Base-by-base conservation (phyloP, 495 filamentous ascomycete genomes). In the Symbiotaphrina buchneri region DNA sequence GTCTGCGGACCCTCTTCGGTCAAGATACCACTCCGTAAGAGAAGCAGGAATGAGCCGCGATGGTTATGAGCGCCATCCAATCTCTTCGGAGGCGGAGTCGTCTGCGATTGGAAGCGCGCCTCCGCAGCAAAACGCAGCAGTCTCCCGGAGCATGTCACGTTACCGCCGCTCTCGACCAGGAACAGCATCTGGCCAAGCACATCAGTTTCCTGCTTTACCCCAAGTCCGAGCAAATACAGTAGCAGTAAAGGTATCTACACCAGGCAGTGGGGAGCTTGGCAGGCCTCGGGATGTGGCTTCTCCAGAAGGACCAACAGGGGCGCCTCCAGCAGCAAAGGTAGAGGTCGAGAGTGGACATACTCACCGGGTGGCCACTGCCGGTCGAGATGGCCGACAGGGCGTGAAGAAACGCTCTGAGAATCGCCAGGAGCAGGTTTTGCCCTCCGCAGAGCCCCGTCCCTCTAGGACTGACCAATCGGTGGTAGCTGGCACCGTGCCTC, bases 131-230 rank as follows among this genome's bases (percentile, higher is more conserved):
- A 32, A 23, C 17, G 30, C 22, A 23, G 22, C 30, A 5, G 25
- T 32, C 19, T 10, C 16, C n/a, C 22, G 19, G 18, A 32, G 30
- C 30, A 32, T 32, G 30, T 32, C 30, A 18, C 30, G 30, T n/a
- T 32, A 32, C 30, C 7, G 30, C 8, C 18, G 18, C 6, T 19
- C 13, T 7, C 22, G 30, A 8, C 30, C 30, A 3, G 30, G 8
- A 1, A 32, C 1, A 19, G 20, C 30, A 3, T 22, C 30, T 32
- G n/a, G n/a, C n/a, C n/a, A n/a, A n/a, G 30, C 19, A 13, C 16
- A 19, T 5, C 13, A 32, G n/a, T 8, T 22, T 23, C 30, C 13
- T 32, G 11, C 30, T 11, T 13, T 18, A 17, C 28, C 4, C 28
- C 30, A 2, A 11, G 22, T 10, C 30, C 13, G 11, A 29, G 27